Percentiles rank a stretch among this genome's conserved stretches.
phyloP scores from a whole-genome alignment of 2,329 filamentous ascomycete genomes.

The Alternaria sp. region DNA sequence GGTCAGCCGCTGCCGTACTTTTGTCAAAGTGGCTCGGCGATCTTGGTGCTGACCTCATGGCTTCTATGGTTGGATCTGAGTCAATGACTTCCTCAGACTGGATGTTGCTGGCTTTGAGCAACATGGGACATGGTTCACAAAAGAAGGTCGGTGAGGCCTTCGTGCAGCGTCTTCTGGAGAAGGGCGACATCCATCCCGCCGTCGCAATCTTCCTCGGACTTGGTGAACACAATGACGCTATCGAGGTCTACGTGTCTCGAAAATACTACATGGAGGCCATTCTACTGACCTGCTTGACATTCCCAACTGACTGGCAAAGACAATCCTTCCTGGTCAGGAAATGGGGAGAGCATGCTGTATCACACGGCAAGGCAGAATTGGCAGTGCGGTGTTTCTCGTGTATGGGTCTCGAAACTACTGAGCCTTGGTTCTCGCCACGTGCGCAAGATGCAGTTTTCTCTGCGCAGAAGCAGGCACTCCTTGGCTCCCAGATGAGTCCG shows the following conservation, averaged over 20 bases:
- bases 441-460: constrained; percentile 69
- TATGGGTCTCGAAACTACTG: constrained; percentile 82
- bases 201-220: constrained; percentile 93
- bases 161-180: constrained; percentile 87
- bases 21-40: constrained; percentile 94
- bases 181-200: constrained; percentile 89
- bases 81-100: constrained; percentile 95
- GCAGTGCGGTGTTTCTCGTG: constrained; percentile 95
- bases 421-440: constrained; percentile 88
- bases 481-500: constrained; percentile 69
- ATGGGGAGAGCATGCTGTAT: constrained; percentile 93
- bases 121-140: constrained; percentile 79
- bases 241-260: constrained; percentile 94
- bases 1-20: constrained; percentile 81
- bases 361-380: constrained; percentile 85
- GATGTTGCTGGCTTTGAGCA: constrained; percentile 93
- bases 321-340: constrained; percentile 88
- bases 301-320: constrained; percentile 88
- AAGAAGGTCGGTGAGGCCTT: constrained; percentile 92
- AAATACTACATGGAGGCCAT: constrained; percentile 93
- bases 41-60: constrained; percentile 81
- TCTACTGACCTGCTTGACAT: constrained; percentile 83
- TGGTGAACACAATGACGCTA: constrained; percentile 91
- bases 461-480: constrained; percentile 62
- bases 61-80: constrained; percentile 75